These are phyloP conservation scores for Neurospora sp. DNA, from an alignment of 495 filamentous ascomycete genomes.

Conservation along the genomic window DNA sequence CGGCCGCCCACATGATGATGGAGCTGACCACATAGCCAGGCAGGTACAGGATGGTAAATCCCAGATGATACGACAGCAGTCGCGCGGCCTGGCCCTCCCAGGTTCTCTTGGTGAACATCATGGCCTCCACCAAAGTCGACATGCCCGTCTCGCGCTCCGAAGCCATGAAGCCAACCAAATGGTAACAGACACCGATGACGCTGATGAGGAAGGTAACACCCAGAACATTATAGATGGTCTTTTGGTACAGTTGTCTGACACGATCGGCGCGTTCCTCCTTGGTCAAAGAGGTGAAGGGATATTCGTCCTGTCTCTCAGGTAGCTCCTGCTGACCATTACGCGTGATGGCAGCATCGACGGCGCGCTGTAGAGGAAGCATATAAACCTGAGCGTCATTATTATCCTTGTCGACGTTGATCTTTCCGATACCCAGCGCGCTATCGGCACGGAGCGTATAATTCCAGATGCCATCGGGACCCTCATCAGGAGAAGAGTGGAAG, in stretches of 20 bases:
- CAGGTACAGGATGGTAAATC: conserved; percentile 58
- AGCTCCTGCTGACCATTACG: conserved; percentile 32
- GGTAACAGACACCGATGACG: conserved; percentile 62
- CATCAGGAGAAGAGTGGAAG: conserved; percentile 60
- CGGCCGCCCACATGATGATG: conserved; percentile 46
- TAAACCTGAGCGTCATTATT: conserved; percentile 65
- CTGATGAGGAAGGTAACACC: conserved; percentile 59
- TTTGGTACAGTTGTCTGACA: conserved; percentile 58
- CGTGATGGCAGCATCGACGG: conserved; percentile 65
- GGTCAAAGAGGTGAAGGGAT: conserved; percentile 61
- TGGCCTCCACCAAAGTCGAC: conserved; percentile 70
- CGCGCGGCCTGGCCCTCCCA: conserved; percentile 63
- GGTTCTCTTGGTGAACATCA: conserved; percentile 56
- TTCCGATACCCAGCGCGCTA: conserved; percentile 43
- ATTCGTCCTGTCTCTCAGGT: conserved; percentile 47
- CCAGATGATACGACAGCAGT: conserved; percentile 54
- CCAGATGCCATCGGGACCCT: conserved; percentile 59
- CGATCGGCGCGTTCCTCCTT: conserved; percentile 49
- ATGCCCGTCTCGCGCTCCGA: conserved; percentile 70
- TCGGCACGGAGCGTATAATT: conserved; percentile 78
- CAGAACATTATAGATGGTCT: conserved; percentile 54
- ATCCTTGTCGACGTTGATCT: conserved; percentile 46
- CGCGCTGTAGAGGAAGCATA: conserved; percentile 64
- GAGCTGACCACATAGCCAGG: conserved; percentile 62
- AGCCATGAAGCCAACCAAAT: conserved; percentile 66